A percentile compares a stretch with the other conserved stretches of the same genome.
phyloP scores from a whole-genome alignment of 2,329 filamentous ascomycete species.

The Pseudogymnoascus destructans region DNA sequence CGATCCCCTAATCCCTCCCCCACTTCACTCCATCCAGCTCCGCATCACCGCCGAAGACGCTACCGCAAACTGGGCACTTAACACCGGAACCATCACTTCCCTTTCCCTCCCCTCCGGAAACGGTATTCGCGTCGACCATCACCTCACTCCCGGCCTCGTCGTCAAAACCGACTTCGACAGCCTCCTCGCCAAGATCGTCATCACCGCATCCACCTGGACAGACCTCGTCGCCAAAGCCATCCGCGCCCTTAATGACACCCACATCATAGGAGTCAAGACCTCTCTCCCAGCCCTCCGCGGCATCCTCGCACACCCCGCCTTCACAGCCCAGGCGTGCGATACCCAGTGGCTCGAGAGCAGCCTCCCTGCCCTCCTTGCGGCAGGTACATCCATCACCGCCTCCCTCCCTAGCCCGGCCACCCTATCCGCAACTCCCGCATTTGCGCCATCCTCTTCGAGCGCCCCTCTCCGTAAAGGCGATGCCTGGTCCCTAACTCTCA shows the following conservation, averaged over 20 bases:
- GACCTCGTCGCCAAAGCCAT: constrained; percentile 39
- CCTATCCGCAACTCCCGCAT: constrained; percentile 10
- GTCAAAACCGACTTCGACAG: constrained; percentile 36
- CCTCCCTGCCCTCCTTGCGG: constrained; percentile 27
- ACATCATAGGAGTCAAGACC: constrained; percentile 43
- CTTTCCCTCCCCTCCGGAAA: constrained; percentile 44
- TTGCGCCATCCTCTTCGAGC: constrained; percentile 23
- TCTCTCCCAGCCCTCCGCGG: constrained; percentile 42
- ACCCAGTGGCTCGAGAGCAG: constrained; percentile 45
- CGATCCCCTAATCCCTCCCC: constrained; percentile 24
- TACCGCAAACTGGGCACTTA: constrained; percentile 37
- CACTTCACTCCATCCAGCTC: constrained; percentile 31
- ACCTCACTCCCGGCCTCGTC: constrained; percentile 29
- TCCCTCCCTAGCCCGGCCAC: constrained; percentile 25
- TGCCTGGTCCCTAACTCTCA: constrained; percentile 40
- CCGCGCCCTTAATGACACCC: constrained; percentile 41
- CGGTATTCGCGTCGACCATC: constrained; percentile 35
- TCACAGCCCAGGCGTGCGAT: constrained; percentile 35
- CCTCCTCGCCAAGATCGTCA: constrained; percentile 34
- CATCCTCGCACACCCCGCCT: constrained; percentile 38
- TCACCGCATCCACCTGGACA: constrained; percentile 37
- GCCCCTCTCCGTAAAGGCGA: constrained; percentile 44
- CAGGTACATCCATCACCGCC: constrained; percentile 24
- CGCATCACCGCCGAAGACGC: constrained; percentile 33
- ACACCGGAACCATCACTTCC: constrained; percentile 44